Percentiles rank a stretch among this genome's conserved stretches.
These are phyloP conservation scores for Harringtonia aguacate DNA, from an alignment of 2,329 filamentous ascomycete species.

Conservation along the genomic window DNA sequence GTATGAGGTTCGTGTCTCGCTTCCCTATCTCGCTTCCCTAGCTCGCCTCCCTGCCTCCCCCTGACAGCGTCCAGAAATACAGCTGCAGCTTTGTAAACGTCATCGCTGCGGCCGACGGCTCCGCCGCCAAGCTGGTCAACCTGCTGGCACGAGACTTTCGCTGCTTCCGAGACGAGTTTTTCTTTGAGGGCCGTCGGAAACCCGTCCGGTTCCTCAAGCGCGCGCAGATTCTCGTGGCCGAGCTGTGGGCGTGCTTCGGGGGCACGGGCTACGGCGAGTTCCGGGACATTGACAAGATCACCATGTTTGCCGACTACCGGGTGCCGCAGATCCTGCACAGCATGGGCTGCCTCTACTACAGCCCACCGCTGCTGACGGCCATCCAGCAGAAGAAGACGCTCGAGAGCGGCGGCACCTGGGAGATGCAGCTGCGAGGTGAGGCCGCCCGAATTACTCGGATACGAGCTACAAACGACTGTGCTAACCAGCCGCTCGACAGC, in stretches of 20 bases:
- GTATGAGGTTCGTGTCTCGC: slow-evolving; percentile 50
- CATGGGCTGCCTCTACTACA: slow-evolving; percentile 74
- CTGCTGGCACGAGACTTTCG: slow-evolving; percentile 69
- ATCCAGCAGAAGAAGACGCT: slow-evolving; percentile 57
- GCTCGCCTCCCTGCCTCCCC: not conserved
- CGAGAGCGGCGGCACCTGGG: slow-evolving; percentile 63
- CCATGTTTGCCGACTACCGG: slow-evolving; percentile 97
- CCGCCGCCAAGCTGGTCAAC: slow-evolving; percentile 78
- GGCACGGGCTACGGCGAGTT: slow-evolving; percentile 72
- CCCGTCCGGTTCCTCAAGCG: slow-evolving; percentile 80
- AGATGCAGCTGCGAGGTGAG: slow-evolving; percentile 74
- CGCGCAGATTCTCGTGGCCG: slow-evolving; percentile 90
- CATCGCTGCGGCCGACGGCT: slow-evolving; percentile 62
- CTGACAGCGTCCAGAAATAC: too few relatives aligned
- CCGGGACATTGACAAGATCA: slow-evolving; percentile 85
- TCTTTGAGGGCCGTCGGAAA: slow-evolving; percentile 58
- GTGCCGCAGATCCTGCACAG: slow-evolving; percentile 87
- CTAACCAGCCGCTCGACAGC: slow-evolving; percentile 32
- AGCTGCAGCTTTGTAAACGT: slow-evolving; percentile 63
- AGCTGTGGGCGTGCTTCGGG: slow-evolving; percentile 92
- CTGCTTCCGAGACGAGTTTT: slow-evolving; percentile 75
- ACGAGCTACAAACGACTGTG: too few relatives aligned
- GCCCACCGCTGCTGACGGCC: slow-evolving; percentile 62
- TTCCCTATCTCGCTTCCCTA: not conserved
- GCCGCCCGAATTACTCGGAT: not conserved